These are phyloP conservation scores for Populus nigra DNA, from an alignment of 345 rosid genomes.

Conservation along the genomic window DNA sequence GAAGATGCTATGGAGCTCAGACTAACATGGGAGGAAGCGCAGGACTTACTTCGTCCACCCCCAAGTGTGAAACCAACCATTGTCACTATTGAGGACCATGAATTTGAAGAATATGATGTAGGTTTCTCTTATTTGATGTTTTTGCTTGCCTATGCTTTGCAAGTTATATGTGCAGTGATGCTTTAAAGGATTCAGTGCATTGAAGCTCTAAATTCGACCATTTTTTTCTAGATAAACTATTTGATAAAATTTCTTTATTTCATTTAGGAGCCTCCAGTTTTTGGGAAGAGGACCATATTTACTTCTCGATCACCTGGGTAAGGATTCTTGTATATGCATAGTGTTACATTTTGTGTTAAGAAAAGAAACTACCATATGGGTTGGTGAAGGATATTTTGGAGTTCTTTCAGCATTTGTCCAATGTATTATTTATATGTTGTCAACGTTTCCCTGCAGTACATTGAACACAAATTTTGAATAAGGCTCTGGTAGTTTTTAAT, in stretches of 20 bases:
- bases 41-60: slow-evolving; percentile 80
- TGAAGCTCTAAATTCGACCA: background rate
- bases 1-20: slow-evolving; percentile 73
- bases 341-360: background rate
- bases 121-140: slow-evolving; percentile 15
- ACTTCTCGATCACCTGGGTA: slow-evolving; percentile 60
- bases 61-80: slow-evolving; percentile 55
- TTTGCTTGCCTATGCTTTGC: background rate
- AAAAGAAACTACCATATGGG: background rate
- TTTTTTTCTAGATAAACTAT: slow-evolving; percentile 1
- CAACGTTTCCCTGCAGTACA: background rate
- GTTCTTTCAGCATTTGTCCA: background rate
- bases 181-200: background rate
- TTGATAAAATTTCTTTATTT: slow-evolving; percentile 30
- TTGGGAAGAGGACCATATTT: slow-evolving; percentile 78
- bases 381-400: background rate
- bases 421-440: background rate
- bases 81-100: slow-evolving; percentile 66
- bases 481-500: background rate
- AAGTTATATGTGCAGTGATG: background rate
- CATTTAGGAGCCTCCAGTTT: slow-evolving; percentile 82
- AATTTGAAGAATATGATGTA: slow-evolving; percentile 92
- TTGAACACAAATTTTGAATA: background rate
- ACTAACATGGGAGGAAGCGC: slow-evolving; percentile 91
- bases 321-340: slow-evolving; percentile 19